Conservation (phyloP, 176 grass and related monocot species). For the Aegilops longissima region DNA sequence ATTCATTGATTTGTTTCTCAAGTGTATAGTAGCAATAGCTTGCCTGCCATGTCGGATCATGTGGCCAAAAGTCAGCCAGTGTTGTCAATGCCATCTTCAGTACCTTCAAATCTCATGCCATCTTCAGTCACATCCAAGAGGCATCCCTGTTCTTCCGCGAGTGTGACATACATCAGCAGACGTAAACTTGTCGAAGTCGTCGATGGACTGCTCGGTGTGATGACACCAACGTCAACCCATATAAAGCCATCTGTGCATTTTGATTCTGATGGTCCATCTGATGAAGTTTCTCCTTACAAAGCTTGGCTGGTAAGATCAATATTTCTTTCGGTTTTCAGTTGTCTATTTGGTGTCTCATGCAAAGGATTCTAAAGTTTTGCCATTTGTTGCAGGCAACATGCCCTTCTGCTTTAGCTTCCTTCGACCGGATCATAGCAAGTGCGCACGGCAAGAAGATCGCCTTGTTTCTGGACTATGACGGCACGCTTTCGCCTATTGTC, state of each 20-base stretch:
- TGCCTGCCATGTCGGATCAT: slow-evolving; percentile 47
- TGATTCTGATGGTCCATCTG: neutral
- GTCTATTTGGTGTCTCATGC: neutral
- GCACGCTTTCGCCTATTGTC: slow-evolving; percentile 64
- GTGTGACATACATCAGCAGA: slow-evolving; percentile 21
- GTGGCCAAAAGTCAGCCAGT: slow-evolving; percentile 27
- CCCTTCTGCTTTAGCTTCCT: slow-evolving; percentile 51
- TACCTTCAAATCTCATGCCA: slow-evolving; percentile 39
- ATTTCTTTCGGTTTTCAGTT: neutral
- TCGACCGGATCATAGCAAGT: slow-evolving; percentile 41
- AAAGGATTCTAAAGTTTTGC: neutral
- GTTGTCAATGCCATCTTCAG: slow-evolving; percentile 11
- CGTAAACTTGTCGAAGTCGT: slow-evolving; percentile 47
- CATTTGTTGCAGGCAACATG: slow-evolving; percentile 34
- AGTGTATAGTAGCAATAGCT: slow-evolving; percentile 46
- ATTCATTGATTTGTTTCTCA: neutral
- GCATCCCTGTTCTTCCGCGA: slow-evolving; percentile 41
- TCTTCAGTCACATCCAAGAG: slow-evolving; percentile 16
- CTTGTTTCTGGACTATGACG: slow-evolving; percentile 67
- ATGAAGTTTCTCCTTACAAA: slow-evolving; percentile 16
- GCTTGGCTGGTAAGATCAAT: slow-evolving; percentile 46
- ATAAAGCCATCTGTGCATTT: slow-evolving; percentile 33
- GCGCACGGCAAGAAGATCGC: slow-evolving; percentile 40
- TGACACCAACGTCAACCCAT: slow-evolving; percentile 43
- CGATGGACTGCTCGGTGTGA: slow-evolving; percentile 49